Conservation (phyloP, 1,284 basidiomycete species). For the Salmacisia buchloeana region DNA sequence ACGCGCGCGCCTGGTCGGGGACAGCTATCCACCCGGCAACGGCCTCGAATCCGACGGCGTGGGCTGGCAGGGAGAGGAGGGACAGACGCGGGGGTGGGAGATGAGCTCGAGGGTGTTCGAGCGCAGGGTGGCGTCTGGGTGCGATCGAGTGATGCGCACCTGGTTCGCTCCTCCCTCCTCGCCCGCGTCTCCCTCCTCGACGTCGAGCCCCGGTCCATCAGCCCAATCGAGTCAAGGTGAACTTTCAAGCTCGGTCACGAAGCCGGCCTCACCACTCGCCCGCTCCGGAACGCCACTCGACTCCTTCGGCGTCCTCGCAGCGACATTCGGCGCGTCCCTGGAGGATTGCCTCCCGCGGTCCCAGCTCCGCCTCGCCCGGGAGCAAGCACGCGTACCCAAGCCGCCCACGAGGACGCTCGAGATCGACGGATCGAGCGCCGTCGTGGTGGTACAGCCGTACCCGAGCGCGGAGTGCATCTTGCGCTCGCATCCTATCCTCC, state of each 20-base stretch:
- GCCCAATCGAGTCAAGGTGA: neutral
- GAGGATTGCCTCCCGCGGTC: neutral
- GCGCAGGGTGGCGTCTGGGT: conserved; percentile 1
- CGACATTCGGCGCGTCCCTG: too few relatives aligned
- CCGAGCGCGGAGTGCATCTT: conserved; percentile 1
- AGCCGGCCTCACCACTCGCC: too few relatives aligned
- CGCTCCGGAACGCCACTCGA: neutral
- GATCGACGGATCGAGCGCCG: neutral
- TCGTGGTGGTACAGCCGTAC: neutral
- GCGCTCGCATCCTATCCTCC: neutral
- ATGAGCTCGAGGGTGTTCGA: conserved; percentile 1
- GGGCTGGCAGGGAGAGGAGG: too few relatives aligned
- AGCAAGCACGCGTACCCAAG: neutral
- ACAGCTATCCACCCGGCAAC: too few relatives aligned
- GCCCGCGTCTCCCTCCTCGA: neutral
- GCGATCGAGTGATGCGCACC: conserved; percentile 4
- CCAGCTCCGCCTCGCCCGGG: neutral
- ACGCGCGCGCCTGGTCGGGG: neutral
- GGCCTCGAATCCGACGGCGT: too few relatives aligned
- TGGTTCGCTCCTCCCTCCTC: neutral
- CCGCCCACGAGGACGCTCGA: neutral
- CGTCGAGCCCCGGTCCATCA: neutral
- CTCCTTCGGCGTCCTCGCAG: too few relatives aligned
- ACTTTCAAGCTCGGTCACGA: too few relatives aligned
- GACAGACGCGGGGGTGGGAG: too few relatives aligned